Conservation (phyloP, 805 yeast species). For the Yamadazyma nakazawae region DNA sequence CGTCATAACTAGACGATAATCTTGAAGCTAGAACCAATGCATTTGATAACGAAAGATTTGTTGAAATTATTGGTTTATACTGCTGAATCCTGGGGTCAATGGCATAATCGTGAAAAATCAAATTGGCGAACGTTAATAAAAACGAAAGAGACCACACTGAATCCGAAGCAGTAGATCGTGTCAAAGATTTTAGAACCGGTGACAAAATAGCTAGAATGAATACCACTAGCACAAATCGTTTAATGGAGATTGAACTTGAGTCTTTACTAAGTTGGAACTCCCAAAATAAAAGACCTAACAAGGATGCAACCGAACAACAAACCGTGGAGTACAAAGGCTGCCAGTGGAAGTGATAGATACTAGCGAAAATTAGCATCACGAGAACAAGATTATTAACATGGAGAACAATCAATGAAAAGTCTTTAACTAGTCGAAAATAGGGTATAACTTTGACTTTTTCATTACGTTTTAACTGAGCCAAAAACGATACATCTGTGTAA, state of each 20-base stretch:
- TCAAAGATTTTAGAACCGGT: slow-evolving; percentile 85
- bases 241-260: slow-evolving; percentile 27
- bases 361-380: slow-evolving; percentile 66
- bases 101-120: slow-evolving; percentile 66
- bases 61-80: slow-evolving; percentile 60
- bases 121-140: slow-evolving; percentile 69
- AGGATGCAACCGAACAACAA: slow-evolving; percentile 21
- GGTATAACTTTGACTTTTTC: slow-evolving; percentile 69
- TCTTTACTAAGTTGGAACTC: slow-evolving; percentile 4
- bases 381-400: slow-evolving; percentile 64
- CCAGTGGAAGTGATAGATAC: slow-evolving; percentile 51
- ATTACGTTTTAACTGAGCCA: slow-evolving; percentile 76
- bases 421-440: slow-evolving; percentile 61
- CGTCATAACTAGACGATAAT: slow-evolving; percentile 65
- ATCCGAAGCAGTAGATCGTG: slow-evolving; percentile 86
- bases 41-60: slow-evolving; percentile 79
- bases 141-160: slow-evolving; percentile 91
- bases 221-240: slow-evolving; percentile 66
- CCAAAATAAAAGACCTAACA: slow-evolving; percentile 34
- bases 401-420: slow-evolving; percentile 62
- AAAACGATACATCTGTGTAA: slow-evolving; percentile 76
- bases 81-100: slow-evolving; percentile 33
- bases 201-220: slow-evolving; percentile 74
- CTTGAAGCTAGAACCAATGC: slow-evolving; percentile 92
- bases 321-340: slow-evolving; percentile 44